Conservation (phyloP, 371 early-diverging fungal species). For the Rhizomucor pusillus region DNA sequence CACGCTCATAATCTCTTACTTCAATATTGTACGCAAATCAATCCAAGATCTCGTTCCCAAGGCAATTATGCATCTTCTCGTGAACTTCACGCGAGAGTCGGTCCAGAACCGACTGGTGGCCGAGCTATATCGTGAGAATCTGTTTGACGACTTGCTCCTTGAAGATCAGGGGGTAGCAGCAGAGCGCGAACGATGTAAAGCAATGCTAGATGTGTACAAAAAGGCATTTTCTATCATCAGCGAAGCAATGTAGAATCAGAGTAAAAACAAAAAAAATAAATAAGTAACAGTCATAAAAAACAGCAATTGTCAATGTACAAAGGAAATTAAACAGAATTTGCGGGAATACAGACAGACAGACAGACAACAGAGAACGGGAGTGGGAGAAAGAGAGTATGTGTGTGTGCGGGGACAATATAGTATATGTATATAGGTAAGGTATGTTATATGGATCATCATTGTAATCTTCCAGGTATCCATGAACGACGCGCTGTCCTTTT, state of each 20-base stretch:
- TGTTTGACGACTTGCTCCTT: conserved; percentile 69
- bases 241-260: conserved; percentile 64
- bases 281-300: neutral
- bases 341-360: no score
- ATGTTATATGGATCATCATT: neutral
- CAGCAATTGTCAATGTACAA: no score
- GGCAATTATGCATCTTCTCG: conserved; percentile 86
- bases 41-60: conserved; percentile 92
- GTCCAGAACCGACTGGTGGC: conserved; percentile 85
- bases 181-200: conserved; percentile 75
- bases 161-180: conserved; percentile 76
- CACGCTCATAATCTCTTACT: conserved; percentile 79
- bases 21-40: conserved; percentile 80
- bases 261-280: neutral
- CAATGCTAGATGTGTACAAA: conserved; percentile 77
- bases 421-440: neutral
- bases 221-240: conserved; percentile 77
- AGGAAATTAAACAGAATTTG: no score
- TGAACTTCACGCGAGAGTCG: conserved; percentile 71
- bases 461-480: neutral
- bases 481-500: no score
- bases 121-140: conserved; percentile 75
- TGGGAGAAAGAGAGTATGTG: no score
- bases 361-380: conserved; percentile 2
- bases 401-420: no score